A percentile compares a stretch with the other conserved stretches of the same genome.
phyloP scores from a whole-genome alignment of 2,329 filamentous ascomycete genomes.

The Fusarium odoratissimum region DNA sequence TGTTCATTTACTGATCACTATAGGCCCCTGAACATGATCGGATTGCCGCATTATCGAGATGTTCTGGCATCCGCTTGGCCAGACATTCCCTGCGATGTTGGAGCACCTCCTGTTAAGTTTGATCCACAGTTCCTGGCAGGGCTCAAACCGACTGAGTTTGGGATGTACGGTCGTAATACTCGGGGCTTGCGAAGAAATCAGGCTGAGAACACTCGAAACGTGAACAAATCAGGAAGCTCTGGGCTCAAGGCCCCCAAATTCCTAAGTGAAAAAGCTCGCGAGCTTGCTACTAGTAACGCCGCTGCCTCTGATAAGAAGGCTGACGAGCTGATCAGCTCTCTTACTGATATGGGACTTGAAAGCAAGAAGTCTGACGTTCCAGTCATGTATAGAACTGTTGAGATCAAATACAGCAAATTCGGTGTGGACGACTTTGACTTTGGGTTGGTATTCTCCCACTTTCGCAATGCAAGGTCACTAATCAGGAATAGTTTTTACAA shows the following conservation, averaged over 20 bases:
- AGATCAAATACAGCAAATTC: slow-evolving; percentile 99
- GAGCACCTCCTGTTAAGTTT: slow-evolving; percentile 80
- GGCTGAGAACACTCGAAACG: slow-evolving; percentile 77
- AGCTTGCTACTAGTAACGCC: slow-evolving; percentile 63
- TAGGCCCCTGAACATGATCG: slow-evolving; percentile 84
- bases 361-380: slow-evolving; percentile 85
- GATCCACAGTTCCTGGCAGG: slow-evolving; percentile 76
- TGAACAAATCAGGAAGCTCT: slow-evolving; percentile 69
- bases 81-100: slow-evolving; percentile 85
- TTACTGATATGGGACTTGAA: slow-evolving; percentile 77
- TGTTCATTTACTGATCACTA: slow-evolving; percentile 5
- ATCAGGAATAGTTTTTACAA: slow-evolving; percentile 81
- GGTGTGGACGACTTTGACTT: slow-evolving; percentile 99
- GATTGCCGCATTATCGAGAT: slow-evolving; percentile 94
- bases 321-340: slow-evolving; percentile 71
- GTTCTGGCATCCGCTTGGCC: slow-evolving; percentile 90
- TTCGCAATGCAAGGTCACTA: slow-evolving; percentile 14
- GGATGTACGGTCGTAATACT: slow-evolving; percentile 81
- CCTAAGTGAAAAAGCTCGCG: slow-evolving; percentile 89
- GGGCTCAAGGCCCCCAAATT: slow-evolving; percentile 85
- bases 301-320: slow-evolving; percentile 56
- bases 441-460: slow-evolving; percentile 66
- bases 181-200: slow-evolving; percentile 82
- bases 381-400: slow-evolving; percentile 89
- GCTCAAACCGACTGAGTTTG: slow-evolving; percentile 79